A percentile compares a stretch with the other conserved stretches of the same genome.
Evolutionary conservation across 352 stramenopile species (phyloP).

Genomic region (Proteromonas lacertae): DNA sequence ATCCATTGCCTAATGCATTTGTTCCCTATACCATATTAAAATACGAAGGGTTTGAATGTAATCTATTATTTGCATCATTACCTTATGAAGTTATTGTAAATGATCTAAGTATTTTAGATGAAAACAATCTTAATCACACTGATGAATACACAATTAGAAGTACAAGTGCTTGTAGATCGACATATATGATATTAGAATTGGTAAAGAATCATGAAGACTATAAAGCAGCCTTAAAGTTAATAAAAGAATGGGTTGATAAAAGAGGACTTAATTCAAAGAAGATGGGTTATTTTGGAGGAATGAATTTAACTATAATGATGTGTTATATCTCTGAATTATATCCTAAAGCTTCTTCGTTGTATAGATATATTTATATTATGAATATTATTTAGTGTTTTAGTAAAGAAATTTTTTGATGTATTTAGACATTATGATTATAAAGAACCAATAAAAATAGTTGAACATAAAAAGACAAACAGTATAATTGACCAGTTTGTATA

Average conservation of each 20-base stretch:
- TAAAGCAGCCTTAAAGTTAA: not conserved
- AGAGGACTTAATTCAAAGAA: conserved; percentile 95
- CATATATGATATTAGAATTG: conserved; percentile 55
- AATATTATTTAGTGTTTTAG: conserved; percentile 32
- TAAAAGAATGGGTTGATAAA: conserved; percentile 32
- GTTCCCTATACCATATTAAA: conserved; percentile 72
- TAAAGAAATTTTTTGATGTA: conserved; percentile 72
- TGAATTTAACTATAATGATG: conserved; percentile 93
- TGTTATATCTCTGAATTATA: conserved; percentile 66
- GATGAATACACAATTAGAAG: conserved; percentile 55
- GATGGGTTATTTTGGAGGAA: conserved; percentile 76
- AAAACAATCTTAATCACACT: conserved; percentile 27
- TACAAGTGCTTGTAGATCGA: conserved; percentile 70
- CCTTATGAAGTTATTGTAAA: conserved; percentile 19
- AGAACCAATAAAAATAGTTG: conserved; percentile 27
- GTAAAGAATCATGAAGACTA: conserved; percentile 16
- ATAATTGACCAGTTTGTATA: conserved; percentile 4
- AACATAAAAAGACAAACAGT: no score
- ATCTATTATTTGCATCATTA: conserved; percentile 59
- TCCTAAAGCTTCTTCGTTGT: conserved; percentile 19
- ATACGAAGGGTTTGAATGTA: conserved; percentile 42
- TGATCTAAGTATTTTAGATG: conserved; percentile 32
- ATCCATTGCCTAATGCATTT: conserved; percentile 46
- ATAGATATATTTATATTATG: no score
- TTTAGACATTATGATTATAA: conserved; percentile 77